A percentile compares a stretch with the other conserved stretches of the same genome.
Conservation (phyloP, 1,284 basidiomycete genomes). For the Megacollybia platyphylla region DNA sequence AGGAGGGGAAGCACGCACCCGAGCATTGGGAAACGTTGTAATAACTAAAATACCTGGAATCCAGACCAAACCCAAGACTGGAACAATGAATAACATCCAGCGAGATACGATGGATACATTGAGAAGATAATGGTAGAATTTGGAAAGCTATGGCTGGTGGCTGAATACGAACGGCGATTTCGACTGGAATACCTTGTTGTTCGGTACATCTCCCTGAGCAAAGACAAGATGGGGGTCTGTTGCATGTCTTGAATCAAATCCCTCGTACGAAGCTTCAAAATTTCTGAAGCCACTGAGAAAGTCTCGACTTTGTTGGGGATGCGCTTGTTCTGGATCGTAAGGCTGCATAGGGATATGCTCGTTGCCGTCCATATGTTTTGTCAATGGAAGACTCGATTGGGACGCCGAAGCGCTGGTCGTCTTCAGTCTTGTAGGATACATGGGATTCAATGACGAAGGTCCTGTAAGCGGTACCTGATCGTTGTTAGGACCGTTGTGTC, state of each 20-base stretch:
- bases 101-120: slow-evolving; percentile 70
- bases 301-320: slow-evolving; percentile 30
- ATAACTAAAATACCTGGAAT: slow-evolving; percentile 66
- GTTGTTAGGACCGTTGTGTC: too few relatives aligned
- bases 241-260: slow-evolving; percentile 45
- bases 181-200: slow-evolving; percentile 29
- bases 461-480: too few relatives aligned
- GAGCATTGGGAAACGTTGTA: slow-evolving; percentile 42
- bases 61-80: slow-evolving; percentile 62
- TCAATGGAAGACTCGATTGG: not conserved
- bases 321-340: not conserved
- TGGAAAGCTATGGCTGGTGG: slow-evolving; percentile 25
- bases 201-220: slow-evolving; percentile 53
- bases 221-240: slow-evolving; percentile 40
- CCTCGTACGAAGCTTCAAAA: slow-evolving; percentile 43
- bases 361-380: not conserved
- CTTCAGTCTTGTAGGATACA: not conserved
- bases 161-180: not conserved
- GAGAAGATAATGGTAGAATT: slow-evolving; percentile 64
- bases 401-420: not conserved
- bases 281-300: slow-evolving; percentile 37
- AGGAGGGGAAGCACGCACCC: slow-evolving; percentile 21
- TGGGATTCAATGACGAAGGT: not conserved
- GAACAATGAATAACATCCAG: slow-evolving; percentile 73
- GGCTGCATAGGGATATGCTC: not conserved